Conservation (phyloP, 139 green algal genomes). For the Tetradesmus obliquus region DNA sequence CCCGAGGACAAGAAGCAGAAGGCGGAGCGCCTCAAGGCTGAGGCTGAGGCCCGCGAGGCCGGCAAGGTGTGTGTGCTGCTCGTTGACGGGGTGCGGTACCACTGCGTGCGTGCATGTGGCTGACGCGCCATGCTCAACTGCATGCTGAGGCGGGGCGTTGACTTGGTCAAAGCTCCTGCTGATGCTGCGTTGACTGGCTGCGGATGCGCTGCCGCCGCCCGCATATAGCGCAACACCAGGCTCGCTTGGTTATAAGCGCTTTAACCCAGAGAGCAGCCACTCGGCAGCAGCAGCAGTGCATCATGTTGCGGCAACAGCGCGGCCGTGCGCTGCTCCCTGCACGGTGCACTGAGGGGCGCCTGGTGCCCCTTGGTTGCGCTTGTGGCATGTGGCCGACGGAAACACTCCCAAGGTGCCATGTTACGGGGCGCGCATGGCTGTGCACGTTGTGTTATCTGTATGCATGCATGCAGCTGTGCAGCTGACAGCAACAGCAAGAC, state of each 20-base stretch:
- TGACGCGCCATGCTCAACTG: background rate
- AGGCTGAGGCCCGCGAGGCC: conserved; percentile 79
- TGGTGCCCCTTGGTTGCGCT: background rate
- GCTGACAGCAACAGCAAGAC: background rate
- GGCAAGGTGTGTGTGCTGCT: conserved; percentile 55
- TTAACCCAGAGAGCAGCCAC: background rate
- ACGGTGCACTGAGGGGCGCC: background rate
- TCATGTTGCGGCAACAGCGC: background rate
- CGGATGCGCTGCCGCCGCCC: background rate
- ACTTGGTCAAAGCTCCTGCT: no score
- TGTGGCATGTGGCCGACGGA: conserved; percentile 1
- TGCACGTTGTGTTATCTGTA: background rate
- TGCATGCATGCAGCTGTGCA: background rate
- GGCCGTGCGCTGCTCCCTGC: background rate
- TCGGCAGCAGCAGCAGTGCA: background rate
- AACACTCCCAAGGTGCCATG: background rate
- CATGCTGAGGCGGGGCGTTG: no score
- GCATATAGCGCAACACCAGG: conserved; percentile 4
- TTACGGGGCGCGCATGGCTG: background rate
- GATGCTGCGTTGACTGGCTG: no score
- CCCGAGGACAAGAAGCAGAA: conserved; percentile 98
- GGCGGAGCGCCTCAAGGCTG: conserved; percentile 89
- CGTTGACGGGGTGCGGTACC: background rate
- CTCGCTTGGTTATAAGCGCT: background rate
- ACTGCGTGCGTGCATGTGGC: background rate